Evolutionary conservation across 495 filamentous ascomycete species (phyloP), one percentile per base, ranked within the genome.

Genomic region (Podospora fimiseda): DNA sequence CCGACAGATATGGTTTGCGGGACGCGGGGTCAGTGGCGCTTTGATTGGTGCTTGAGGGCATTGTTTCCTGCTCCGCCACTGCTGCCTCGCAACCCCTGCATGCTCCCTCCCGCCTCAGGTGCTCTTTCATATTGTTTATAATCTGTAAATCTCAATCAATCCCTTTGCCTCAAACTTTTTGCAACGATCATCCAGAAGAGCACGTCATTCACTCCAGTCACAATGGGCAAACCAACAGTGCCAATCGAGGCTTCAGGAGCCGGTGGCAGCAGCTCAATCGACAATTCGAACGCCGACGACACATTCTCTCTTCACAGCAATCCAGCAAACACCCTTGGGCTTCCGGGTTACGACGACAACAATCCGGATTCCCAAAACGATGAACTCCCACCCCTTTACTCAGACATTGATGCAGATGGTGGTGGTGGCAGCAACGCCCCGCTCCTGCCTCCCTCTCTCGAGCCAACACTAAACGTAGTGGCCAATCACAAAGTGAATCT

Each of bases 351-450:
- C 21, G 66, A 70, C 51, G 55, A 69, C 18, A 63, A 71, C 48
- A 60, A 58, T 2, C 56, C 65, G 8, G 67, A 68, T 22, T 52
- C 68, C 9, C 47, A 57, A 18, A 33, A 57, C 37, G 65, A 69
- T 46, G 66, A 70, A 36, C 58, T 71, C 14, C 68, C 66, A 1
- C 68, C 68, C 0, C 66, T 68, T 21, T 71, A 71, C 52, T 53
- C 59, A 1, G 68, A 71, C 14, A 59, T 57, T 16, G 50, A 56
- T 16, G 50, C 48, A 13, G 38, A 53, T 9, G 22, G 23, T 11
- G 38, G 51, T 11, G 22, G 23, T 13, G 51, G 18, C 44, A 57
- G 52, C 54, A 60, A 53, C 38, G 59, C 56, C n/a, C 57, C 62
- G 0, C 57, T 65, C 16, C 58, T 70, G 23, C 30, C 59, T 13